Conservation (phyloP, 1,284 basidiomycete species). For the Ustilago loliicola region DNA sequence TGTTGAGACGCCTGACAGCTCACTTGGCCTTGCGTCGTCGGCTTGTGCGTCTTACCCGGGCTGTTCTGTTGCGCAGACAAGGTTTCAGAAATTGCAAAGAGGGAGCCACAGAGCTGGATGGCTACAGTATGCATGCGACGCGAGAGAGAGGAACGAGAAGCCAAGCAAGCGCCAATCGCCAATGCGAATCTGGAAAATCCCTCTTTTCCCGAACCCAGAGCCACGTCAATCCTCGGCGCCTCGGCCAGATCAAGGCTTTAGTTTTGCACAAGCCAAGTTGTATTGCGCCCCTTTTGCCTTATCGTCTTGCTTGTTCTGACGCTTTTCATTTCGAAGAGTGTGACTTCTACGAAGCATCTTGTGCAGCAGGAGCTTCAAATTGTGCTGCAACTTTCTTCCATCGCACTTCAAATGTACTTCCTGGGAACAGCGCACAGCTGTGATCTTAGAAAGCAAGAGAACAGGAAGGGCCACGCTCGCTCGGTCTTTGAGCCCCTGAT, state of each 20-base stretch:
- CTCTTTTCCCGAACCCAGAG: not conserved
- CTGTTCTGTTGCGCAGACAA: not conserved
- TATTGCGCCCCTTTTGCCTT: too few relatives aligned
- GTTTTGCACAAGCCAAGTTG: too few relatives aligned
- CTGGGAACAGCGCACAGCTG: not conserved
- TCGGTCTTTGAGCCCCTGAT: not conserved
- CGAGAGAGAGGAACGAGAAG: too few relatives aligned
- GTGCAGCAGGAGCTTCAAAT: too few relatives aligned
- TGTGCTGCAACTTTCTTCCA: slow-evolving; percentile 1
- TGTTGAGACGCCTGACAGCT: slow-evolving; percentile 1
- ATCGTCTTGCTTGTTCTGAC: not conserved
- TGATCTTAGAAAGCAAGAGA: too few relatives aligned
- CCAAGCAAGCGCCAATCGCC: too few relatives aligned
- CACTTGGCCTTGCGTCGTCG: not conserved
- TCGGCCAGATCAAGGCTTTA: not conserved
- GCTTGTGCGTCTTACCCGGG: slow-evolving; percentile 1
- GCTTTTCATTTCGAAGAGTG: not conserved
- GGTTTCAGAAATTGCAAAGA: not conserved
- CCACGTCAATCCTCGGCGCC: not conserved
- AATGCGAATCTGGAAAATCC: not conserved
- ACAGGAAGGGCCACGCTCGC: not conserved
- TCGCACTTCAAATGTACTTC: too few relatives aligned
- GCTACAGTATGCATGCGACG: not conserved
- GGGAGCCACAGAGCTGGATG: too few relatives aligned
- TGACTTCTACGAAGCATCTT: slow-evolving; percentile 1